Conservation (phyloP, 2,329 filamentous ascomycete species). For the Huntiella decipiens region DNA sequence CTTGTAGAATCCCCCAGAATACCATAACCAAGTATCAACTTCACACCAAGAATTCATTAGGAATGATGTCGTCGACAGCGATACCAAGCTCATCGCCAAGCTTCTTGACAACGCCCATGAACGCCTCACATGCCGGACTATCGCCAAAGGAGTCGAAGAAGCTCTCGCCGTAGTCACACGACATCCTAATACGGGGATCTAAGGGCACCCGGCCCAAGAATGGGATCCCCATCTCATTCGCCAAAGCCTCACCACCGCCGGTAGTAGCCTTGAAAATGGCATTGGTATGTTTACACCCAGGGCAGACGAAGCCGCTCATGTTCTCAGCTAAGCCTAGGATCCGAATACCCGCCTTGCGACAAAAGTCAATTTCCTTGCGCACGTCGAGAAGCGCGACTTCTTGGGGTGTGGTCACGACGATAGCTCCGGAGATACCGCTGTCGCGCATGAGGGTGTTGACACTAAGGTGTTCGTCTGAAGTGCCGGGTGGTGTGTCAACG, state of each 20-base stretch:
- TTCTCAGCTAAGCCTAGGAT: slow-evolving; percentile 89
- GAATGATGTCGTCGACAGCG: slow-evolving; percentile 33
- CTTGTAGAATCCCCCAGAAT: background rate
- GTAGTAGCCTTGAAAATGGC: slow-evolving; percentile 87
- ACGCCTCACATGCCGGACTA: slow-evolving; percentile 69
- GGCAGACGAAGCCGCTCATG: slow-evolving; percentile 94
- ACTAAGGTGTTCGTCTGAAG: slow-evolving; percentile 83
- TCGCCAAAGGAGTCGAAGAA: slow-evolving; percentile 90
- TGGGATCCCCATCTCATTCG: slow-evolving; percentile 69
- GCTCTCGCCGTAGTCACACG: slow-evolving; percentile 92
- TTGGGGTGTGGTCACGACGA: slow-evolving; percentile 86
- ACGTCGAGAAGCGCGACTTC: slow-evolving; percentile 87
- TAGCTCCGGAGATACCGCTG: slow-evolving; percentile 79
- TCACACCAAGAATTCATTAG: slow-evolving; percentile 17
- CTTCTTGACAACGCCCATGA: slow-evolving; percentile 60
- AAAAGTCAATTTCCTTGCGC: slow-evolving; percentile 94
- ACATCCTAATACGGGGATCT: slow-evolving; percentile 87
- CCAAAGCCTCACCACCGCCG: slow-evolving; percentile 63
- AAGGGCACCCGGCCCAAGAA: slow-evolving; percentile 82
- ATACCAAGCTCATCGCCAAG: slow-evolving; percentile 48
- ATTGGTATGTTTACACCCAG: slow-evolving; percentile 62
- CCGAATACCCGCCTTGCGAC: slow-evolving; percentile 75
- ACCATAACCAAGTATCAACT: slow-evolving; percentile 8
- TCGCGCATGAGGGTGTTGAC: slow-evolving; percentile 86
- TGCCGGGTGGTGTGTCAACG: slow-evolving; percentile 90